Percentiles rank a stretch among this genome's conserved stretches.
phyloP scores from a whole-genome alignment of 192 early-diverging fungal genomes.

The Powellomyces hirtus region DNA sequence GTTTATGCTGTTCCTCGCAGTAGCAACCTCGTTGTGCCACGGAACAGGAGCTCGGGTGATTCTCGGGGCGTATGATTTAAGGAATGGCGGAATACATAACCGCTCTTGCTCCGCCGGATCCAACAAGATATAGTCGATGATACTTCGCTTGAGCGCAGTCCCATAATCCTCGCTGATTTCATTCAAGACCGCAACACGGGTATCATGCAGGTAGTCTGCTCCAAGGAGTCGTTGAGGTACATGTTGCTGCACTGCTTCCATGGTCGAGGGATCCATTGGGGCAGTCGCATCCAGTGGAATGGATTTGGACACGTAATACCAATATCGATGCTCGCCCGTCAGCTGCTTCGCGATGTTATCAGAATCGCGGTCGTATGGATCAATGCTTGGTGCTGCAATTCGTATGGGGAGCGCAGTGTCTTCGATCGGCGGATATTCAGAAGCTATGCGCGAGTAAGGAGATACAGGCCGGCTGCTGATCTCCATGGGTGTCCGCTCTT shows the following conservation, averaged over 20 bases:
- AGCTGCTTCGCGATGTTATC: slow-evolving; percentile 52
- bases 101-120: slow-evolving; percentile 49
- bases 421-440: slow-evolving; percentile 13
- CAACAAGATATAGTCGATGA: slow-evolving; percentile 60
- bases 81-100: slow-evolving; percentile 45
- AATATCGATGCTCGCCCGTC: slow-evolving; percentile 54
- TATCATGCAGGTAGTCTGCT: slow-evolving; percentile 30
- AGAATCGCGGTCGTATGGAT: slow-evolving; percentile 52
- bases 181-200: slow-evolving; percentile 23
- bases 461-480: slow-evolving; percentile 43
- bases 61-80: slow-evolving; percentile 32
- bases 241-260: slow-evolving; percentile 29
- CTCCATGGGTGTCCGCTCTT: neutral
- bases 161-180: slow-evolving; percentile 46
- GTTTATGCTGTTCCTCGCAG: slow-evolving; percentile 33
- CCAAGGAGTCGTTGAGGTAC: slow-evolving; percentile 32
- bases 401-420: neutral
- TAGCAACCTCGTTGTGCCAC: slow-evolving; percentile 48
- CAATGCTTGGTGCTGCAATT: slow-evolving; percentile 28
- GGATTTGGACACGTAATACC: slow-evolving; percentile 49
- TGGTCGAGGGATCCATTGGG: slow-evolving; percentile 34
- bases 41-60: slow-evolving; percentile 59
- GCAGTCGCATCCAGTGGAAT: slow-evolving; percentile 44
- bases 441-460: slow-evolving; percentile 39
- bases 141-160: slow-evolving; percentile 47